These are phyloP conservation scores for Blastobotrys serpentis DNA, from an alignment of 1,139 yeast species.

Conservation along the genomic window DNA sequence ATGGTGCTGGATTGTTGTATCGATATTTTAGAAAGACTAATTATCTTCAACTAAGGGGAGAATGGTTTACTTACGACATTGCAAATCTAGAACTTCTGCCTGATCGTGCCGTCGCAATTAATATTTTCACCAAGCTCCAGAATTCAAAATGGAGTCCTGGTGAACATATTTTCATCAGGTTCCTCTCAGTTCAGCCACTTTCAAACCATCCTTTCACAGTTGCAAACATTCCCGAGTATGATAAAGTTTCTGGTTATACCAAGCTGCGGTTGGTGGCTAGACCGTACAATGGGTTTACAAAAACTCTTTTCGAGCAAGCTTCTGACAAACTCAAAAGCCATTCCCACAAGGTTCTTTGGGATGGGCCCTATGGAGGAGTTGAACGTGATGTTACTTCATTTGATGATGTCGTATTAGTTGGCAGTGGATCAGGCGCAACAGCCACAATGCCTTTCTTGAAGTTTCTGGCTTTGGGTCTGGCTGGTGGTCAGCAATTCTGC, in stretches of 20 bases:
- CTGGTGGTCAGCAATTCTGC: background rate
- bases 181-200: slow-evolving; percentile 46
- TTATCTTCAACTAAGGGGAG: slow-evolving; percentile 44
- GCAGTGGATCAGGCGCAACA: slow-evolving; percentile 52
- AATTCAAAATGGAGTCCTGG: slow-evolving; percentile 54
- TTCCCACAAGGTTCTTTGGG: slow-evolving; percentile 44
- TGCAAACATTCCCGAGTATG: slow-evolving; percentile 41
- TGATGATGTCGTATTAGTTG: slow-evolving; percentile 46
- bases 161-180: slow-evolving; percentile 57
- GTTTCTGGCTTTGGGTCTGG: slow-evolving; percentile 24
- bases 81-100: slow-evolving; percentile 42
- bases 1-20: slow-evolving; percentile 54
- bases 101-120: slow-evolving; percentile 45
- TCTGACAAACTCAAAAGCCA: slow-evolving; percentile 25
- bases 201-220: slow-evolving; percentile 67
- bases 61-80: slow-evolving; percentile 48
- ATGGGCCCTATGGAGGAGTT: slow-evolving; percentile 67
- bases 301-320: slow-evolving; percentile 33
- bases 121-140: slow-evolving; percentile 41
- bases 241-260: slow-evolving; percentile 22
- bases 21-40: slow-evolving; percentile 52
- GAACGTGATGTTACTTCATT: slow-evolving; percentile 51
- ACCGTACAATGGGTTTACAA: slow-evolving; percentile 55
- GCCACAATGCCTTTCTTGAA: slow-evolving; percentile 52
- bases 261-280: slow-evolving; percentile 51